Base-by-base conservation (phyloP, 208 protist species). In the Porcisia hertigi region DNA sequence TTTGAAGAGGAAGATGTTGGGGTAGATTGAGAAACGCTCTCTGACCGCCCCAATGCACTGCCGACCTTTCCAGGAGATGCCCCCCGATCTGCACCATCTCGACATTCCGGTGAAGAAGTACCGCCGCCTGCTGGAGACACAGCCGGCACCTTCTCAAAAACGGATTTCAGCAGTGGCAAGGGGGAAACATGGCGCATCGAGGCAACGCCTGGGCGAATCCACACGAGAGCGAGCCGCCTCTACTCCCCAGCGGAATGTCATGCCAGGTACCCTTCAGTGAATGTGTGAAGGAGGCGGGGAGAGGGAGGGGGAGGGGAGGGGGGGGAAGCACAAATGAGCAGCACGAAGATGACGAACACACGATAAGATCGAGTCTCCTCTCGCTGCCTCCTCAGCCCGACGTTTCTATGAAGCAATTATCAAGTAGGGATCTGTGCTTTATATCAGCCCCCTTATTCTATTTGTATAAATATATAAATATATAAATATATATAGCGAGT, bases 1-100 rank as follows among this genome's bases (percentile, higher is more conserved):
- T 73, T 78, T 8, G 65, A 78, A 3, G 60, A 64, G 20, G 74
- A 78, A 16, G 74, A 69, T 1, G 53, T 59, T 0, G 62, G 30
- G 25, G 59, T 43, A 43, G 71, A 58, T 30, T 58, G 23, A 39
- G 9, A 43, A 3, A 53, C n/a, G 1, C 2, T n/a, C 71, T 25
- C n/a, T 25, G 57, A 36, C 39, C 18, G 4, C 62, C 25, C 41
- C 41, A 30, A 25, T 30, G 6, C 23, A 36, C 36, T 3, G 23
- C 2, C 62, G 45, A 6, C 41, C 62, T 67, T n/a, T n/a, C 39
- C 62, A 6, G 9, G 8, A 25, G 62, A 67, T 49, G 62, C 1
- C 23, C 25, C 36, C 62, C 9, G 45, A 20, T 49, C 41, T 52
- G 20, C 20, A 23, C 1, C 2, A 4, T 18, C 62, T 12, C 62